Base-by-base conservation (phyloP, 2,329 filamentous ascomycete genomes). In the Colletotrichum sojae region DNA sequence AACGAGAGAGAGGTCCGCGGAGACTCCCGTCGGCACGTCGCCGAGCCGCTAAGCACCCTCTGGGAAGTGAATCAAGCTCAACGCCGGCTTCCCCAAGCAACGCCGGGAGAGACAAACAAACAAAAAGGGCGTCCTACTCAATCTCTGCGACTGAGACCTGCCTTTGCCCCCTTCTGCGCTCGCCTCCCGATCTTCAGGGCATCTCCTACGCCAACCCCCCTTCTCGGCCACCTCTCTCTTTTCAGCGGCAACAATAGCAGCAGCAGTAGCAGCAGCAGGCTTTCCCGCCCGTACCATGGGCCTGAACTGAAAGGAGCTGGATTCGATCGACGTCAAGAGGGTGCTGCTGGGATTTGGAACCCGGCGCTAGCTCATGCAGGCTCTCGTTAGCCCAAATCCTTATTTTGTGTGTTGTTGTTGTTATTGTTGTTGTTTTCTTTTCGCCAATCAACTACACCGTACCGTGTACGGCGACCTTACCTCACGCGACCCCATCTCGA, bases 91-190 rank as follows among this genome's bases (percentile, higher is more conserved):
- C 10, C 39, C 60, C 54, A 65, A 65, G 61, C n/a, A 54, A 55
- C 66, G 54, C 66, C 54, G 54, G 51, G 31, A 65, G 18, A 43
- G 27, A 65, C 43, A 69, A 62, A 55, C 9, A 59, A 60, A 59
- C 31, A 36, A 66, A 55, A 56, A 49, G 6, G 20, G 66, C 61
- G 45, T 36, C 52, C 25, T 18, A 51, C 54, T 52, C 62, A 54
- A 66, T 59, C 55, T 59, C 18, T 18, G 43, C 18, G 54, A 66
- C 43, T 60, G 62, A 66, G 55, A 66, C 66, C 55, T 60, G 66
- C 49, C 51, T 20, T 55, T n/a, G 6, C 43, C 16, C 43, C n/a
- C 49, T 60, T 43, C 39, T n/a, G 27, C 60, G 49, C 39, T n/a
- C 31, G 18, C 15, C 39, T 22, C 31, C 40, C 43, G 52, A 45